Evolutionary conservation across 2,329 filamentous ascomycete species (phyloP).

Genomic region (Neonectria punicea): DNA sequence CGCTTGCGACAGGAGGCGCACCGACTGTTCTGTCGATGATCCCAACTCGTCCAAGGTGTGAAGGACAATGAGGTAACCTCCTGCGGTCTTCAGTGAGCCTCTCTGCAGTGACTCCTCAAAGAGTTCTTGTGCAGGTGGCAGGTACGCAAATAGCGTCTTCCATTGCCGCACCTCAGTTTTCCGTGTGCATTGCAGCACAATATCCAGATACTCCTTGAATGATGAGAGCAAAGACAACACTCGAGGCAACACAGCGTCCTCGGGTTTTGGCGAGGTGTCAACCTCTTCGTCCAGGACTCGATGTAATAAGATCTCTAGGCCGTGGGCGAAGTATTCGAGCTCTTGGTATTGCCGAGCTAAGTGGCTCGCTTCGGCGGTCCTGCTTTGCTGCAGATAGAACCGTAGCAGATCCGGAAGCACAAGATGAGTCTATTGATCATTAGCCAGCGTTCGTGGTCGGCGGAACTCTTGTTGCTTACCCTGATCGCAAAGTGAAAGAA

Average conservation of each 20-base stretch:
- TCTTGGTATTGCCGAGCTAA: conserved; percentile 87
- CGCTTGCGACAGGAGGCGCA: conserved; percentile 82
- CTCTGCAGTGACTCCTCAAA: conserved; percentile 92
- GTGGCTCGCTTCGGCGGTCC: conserved; percentile 81
- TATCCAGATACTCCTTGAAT: conserved; percentile 89
- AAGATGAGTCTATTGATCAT: conserved; percentile 76
- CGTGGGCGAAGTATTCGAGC: conserved; percentile 92
- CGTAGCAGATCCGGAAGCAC: conserved; percentile 90
- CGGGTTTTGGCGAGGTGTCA: conserved; percentile 72
- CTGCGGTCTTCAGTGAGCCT: conserved; percentile 91
- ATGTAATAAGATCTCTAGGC: conserved; percentile 90
- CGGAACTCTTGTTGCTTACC: conserved; percentile 61
- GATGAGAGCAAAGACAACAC: conserved; percentile 74
- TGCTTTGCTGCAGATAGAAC: conserved; percentile 79
- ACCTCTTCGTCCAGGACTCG: conserved; percentile 95
- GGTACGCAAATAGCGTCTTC: conserved; percentile 90
- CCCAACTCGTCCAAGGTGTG: conserved; percentile 81
- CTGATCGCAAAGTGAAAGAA: conserved; percentile 89
- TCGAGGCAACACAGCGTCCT: conserved; percentile 71
- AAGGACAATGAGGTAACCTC: conserved; percentile 93
- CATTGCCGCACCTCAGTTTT: conserved; percentile 97
- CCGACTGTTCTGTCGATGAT: conserved; percentile 78
- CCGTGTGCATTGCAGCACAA: conserved; percentile 94
- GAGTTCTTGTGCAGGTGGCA: conserved; percentile 89
- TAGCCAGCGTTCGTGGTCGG: conserved; percentile 9